phyloP scores from a whole-genome alignment of 202 grass and related monocot genomes.

The Carex sylvatica region DNA sequence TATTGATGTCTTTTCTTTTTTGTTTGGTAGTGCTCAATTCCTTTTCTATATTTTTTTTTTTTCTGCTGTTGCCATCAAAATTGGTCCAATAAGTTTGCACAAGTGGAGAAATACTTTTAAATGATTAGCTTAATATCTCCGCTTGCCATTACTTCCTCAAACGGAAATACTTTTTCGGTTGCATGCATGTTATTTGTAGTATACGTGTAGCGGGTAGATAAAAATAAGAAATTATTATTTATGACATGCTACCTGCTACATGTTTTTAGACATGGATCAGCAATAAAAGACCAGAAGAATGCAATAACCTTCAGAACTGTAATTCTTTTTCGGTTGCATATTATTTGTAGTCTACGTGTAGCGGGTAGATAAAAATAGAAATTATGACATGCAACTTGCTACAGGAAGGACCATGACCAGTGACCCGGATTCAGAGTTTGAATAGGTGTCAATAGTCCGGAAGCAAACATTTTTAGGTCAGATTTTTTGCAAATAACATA shows the following conservation, averaged over 20 bases:
- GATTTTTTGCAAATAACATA: no score
- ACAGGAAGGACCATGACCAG: not conserved
- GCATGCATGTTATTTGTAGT: not conserved
- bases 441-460: no score
- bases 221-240: not conserved
- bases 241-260: not conserved
- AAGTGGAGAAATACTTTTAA: not conserved
- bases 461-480: no score
- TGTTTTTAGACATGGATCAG: not conserved
- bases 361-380: not conserved
- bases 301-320: not conserved
- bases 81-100: no score
- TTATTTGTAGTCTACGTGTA: not conserved
- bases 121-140: not conserved
- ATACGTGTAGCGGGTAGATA: not conserved
- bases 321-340: not conserved
- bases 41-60: not conserved
- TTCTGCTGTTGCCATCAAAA: not conserved
- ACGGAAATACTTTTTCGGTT: not conserved
- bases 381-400: not conserved
- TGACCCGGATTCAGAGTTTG: no score
- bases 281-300: not conserved
- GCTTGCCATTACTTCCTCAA: not conserved
- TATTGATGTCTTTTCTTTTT: not conserved
- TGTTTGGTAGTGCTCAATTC: not conserved